These are phyloP conservation scores for Aspergillus steynii DNA, from an alignment of 495 filamentous ascomycete genomes.

Conservation along the genomic window DNA sequence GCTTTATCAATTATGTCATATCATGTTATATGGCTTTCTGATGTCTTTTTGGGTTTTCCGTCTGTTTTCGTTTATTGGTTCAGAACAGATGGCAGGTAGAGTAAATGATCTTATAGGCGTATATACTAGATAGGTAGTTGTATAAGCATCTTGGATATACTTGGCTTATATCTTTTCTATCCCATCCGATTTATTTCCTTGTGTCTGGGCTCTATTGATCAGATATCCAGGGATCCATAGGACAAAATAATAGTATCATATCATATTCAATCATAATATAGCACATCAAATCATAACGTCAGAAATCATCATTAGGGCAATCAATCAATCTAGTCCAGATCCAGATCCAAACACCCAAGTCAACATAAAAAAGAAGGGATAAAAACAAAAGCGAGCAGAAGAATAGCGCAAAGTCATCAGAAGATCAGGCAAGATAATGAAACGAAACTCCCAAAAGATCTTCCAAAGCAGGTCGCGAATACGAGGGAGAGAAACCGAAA, in stretches of 20 bases:
- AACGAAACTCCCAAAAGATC: neutral
- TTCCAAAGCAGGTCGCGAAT: slow-evolving; percentile 7
- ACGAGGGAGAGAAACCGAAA: neutral
- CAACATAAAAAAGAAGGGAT: neutral
- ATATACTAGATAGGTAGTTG: too few species aligned
- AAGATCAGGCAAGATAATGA: too few species aligned
- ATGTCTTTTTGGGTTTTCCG: neutral
- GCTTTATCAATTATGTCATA: neutral
- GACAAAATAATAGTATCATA: too few species aligned
- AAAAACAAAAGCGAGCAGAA: too few species aligned
- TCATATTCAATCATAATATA: slow-evolving; percentile 1
- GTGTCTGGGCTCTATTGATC: neutral
- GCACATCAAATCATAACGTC: neutral
- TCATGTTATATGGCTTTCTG: neutral
- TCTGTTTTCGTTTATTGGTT: neutral
- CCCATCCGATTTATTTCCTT: neutral
- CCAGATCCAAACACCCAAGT: neutral
- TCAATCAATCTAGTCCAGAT: neutral
- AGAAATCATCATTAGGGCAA: neutral
- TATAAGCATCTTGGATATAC: too few species aligned
- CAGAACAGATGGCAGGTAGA: neutral
- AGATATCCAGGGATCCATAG: neutral
- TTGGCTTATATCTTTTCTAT: too few species aligned
- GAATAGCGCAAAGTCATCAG: too few species aligned
- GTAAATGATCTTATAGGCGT: neutral